Base-by-base conservation (phyloP, 176 grass and related monocot species). In the Phoenix dactylifera region DNA sequence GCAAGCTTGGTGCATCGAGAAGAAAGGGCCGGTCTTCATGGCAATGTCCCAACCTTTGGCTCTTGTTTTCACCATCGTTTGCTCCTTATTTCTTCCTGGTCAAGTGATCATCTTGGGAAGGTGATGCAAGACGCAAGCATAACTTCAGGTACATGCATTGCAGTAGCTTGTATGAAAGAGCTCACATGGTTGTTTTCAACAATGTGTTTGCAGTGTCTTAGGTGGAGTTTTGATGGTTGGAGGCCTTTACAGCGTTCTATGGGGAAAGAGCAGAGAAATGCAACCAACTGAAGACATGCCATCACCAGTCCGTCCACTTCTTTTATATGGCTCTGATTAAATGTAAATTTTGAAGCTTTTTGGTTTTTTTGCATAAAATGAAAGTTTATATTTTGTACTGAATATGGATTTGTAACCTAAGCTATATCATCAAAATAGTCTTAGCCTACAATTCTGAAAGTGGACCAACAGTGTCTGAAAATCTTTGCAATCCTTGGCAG, bases 241-340 rank as follows among this genome's bases (percentile, higher is more conserved):
- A 22, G 86, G 86, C 9, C 77, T 89, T 24, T 89, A 85, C 58
- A 81, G 74, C 39, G 77, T 89, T 16, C 48, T 89, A 9, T 85
- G 86, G 86, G 86, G 77, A 3, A 85, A 89, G 57, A 74, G 75
- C 64, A 68, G 57, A 64, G 75, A 73, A 59, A 81, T 14, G 9
- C 35, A 44, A 12, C 35, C 35, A 44, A 44, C 10, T 44, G 35
- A 44, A 44, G 10, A 3, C 35, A 9, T 44, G 35, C 35, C 35
- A 44, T 44, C 35, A 14, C 35, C 9, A 44, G 10, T 14, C 35
- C 35, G 35, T 3, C 7, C 9, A 14, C 35, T 44, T 12, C 9
- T 44, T 39, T 44, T 44, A 44, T 12, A 44, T 14, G 35, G 35
- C 35, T 14, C 35, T 12, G 35, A 44, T 44, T 14, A 44, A 44